phyloP scores from a whole-genome alignment of 306 rosid genomes.

The Fagus sylvatica region DNA sequence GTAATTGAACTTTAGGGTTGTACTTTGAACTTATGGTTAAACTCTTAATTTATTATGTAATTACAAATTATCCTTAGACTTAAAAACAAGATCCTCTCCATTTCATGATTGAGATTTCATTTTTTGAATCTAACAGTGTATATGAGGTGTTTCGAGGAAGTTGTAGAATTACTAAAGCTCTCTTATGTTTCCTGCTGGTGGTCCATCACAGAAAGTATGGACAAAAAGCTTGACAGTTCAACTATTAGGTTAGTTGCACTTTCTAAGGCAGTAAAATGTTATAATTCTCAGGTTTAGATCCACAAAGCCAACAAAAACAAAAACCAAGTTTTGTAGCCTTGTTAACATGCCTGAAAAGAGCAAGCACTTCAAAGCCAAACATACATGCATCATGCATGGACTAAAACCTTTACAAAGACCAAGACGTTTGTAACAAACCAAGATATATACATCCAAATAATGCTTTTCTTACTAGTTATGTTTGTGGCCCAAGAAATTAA shows the following conservation, averaged over 20 bases:
- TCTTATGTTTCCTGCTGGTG: slow-evolving; percentile 13
- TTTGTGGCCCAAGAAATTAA: neutral
- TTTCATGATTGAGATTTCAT: no score
- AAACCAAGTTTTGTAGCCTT: slow-evolving; percentile 24
- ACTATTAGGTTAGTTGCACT: slow-evolving; percentile 15
- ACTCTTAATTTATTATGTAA: no score
- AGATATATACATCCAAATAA: slow-evolving; percentile 24
- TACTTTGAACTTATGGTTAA: no score
- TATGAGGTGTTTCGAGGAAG: neutral
- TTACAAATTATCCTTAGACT: no score
- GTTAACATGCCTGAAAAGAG: slow-evolving; percentile 34
- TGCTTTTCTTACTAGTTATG: slow-evolving; percentile 12
- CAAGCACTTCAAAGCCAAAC: slow-evolving; percentile 28
- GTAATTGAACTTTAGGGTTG: no score
- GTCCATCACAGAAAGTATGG: slow-evolving; percentile 21
- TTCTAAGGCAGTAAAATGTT: slow-evolving; percentile 20
- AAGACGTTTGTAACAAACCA: slow-evolving; percentile 9
- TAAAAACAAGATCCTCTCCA: no score
- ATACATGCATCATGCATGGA: slow-evolving; percentile 26
- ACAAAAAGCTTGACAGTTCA: slow-evolving; percentile 28
- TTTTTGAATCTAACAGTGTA: no score
- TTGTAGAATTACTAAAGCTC: slow-evolving; percentile 6
- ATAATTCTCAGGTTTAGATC: slow-evolving; percentile 20
- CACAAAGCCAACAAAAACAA: slow-evolving; percentile 29
- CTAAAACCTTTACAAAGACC: slow-evolving; percentile 22